Evolutionary conservation across 2,329 filamentous ascomycete genomes (phyloP), one percentile per base, ranked within the genome.

Genomic region (Fonsecaea monophora): DNA sequence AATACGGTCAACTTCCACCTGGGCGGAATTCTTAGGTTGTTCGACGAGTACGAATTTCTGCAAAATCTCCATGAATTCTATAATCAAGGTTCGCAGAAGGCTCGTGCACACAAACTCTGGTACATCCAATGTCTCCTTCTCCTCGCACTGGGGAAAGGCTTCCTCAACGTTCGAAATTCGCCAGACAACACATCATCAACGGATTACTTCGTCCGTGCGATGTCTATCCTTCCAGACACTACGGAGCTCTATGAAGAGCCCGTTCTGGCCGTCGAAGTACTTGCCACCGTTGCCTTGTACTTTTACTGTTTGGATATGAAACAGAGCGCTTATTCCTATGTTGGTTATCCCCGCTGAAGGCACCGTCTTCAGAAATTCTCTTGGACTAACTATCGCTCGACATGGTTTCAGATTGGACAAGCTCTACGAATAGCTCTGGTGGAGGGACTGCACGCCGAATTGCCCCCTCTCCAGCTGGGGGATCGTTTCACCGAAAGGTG

Each of bases 1-100:
- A 86, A 85, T 68, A 81, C 83, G 0, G 84, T 86, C 64, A 86
- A 86, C 62, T 87, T 86, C 53, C 83, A 86, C 64, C 84, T 83
- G 61, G 80, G 82, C 2, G 84, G 84, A 34, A 73, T 86, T 2
- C 84, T 85, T 25, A 83, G 85, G 54, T 74, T 86, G 1, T 85
- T 86, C 50, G 84, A 87, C 37, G 84, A 86, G 54, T 77, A 80
- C 9, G 78, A 77, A 0, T 87, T 86, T 62, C 84, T 83, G 78
- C 71, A 70, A 1, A 75, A 77, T 4, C 72, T 84, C 7, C 75
- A 78, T 48, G 72, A 75, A 4, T 83, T 83, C 69, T 80, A 84
- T 68, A 73, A 77, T 1, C 74, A 75, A 21, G 73, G 73, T 3
- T 75, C 74, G 53, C 75, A 70, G 13, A 71, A 74, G 38, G 68